Evolutionary conservation across 177 flowering plant species (phyloP), one percentile per base, ranked within the genome.

Genomic region (Vitis hybrid): DNA sequence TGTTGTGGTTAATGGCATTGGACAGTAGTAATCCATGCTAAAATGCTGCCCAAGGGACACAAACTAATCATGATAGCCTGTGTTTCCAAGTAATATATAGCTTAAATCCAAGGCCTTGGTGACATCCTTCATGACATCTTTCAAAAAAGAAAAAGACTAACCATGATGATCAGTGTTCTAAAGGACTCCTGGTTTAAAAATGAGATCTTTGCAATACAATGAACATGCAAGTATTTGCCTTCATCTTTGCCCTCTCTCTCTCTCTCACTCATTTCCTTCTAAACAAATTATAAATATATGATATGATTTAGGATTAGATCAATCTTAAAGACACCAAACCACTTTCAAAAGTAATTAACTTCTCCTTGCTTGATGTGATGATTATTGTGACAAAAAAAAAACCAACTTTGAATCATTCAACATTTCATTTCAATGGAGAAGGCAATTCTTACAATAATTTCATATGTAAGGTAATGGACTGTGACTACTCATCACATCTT

Each of bases 51-150:
- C 39, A 15, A 68, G 48, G 50, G 45, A 62, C 61, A 56, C 51
- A 59, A 15, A 39, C 66, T 65, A 51, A 74, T 65, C 65, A 65
- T 74, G 69, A 64, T 48, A 17, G 21, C 56, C 48, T 23, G 23
- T 65, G 56, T 10, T 48, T 10, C 55, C 11, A 10, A 64, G 19
- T 34, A 39, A 39, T 39, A 39, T 39, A 39, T 39, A 54, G 56
- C n/a, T 12, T 54, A 12, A 54, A 54, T n/a, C 17, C 56, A 14
- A 15, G 56, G 12, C 17, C 56, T 54, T 54, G 15, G 7, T 54
- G 17, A 54, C 56, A 54, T 54, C 17, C 56, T 54, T 54, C 56
- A 34, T 34, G 45, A 34, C 45, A 34, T 34, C 45, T 6, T 34
- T 34, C 45, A 6, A 39, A 39, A 7, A 39, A 39, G 8, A 54